Percentiles rank a stretch among this genome's conserved stretches.
These are phyloP conservation scores for Aegilops longissima DNA, from an alignment of 176 grass and related monocot species.

Conservation along the genomic window DNA sequence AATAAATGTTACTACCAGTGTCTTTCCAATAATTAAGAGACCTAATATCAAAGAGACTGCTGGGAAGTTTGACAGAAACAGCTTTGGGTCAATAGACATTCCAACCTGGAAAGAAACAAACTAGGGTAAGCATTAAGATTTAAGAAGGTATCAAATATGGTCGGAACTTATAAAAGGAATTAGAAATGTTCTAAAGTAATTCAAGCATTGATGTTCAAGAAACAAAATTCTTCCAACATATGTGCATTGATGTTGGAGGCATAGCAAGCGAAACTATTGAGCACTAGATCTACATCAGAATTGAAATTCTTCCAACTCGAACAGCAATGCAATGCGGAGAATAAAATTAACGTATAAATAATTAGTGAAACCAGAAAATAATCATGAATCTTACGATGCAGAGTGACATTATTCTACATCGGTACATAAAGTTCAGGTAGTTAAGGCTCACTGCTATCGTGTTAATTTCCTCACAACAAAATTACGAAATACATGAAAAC, in stretches of 20 bases:
- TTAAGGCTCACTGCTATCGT: not conserved
- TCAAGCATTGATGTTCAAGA: not conserved
- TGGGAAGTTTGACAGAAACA: conserved; percentile 82
- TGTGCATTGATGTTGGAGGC: too few relatives aligned
- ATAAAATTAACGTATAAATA: too few relatives aligned
- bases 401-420: not conserved
- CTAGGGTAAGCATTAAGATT: conserved; percentile 22
- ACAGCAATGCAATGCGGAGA: too few relatives aligned
- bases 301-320: too few relatives aligned
- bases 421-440: not conserved
- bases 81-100: conserved; percentile 96
- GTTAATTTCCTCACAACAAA: not conserved
- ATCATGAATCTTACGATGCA: not conserved
- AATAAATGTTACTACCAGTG: conserved; percentile 76
- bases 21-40: conserved; percentile 83
- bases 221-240: not conserved
- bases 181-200: not conserved
- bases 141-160: not conserved
- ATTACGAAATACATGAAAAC: conserved; percentile 13
- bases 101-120: conserved; percentile 68
- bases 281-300: too few relatives aligned
- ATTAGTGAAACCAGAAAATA: not conserved
- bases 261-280: too few relatives aligned
- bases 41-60: conserved; percentile 60
- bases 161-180: not conserved